These are phyloP conservation scores for Ampelocalamus luodianensis DNA, from an alignment of 176 grass and related monocot species.

Conservation along the genomic window DNA sequence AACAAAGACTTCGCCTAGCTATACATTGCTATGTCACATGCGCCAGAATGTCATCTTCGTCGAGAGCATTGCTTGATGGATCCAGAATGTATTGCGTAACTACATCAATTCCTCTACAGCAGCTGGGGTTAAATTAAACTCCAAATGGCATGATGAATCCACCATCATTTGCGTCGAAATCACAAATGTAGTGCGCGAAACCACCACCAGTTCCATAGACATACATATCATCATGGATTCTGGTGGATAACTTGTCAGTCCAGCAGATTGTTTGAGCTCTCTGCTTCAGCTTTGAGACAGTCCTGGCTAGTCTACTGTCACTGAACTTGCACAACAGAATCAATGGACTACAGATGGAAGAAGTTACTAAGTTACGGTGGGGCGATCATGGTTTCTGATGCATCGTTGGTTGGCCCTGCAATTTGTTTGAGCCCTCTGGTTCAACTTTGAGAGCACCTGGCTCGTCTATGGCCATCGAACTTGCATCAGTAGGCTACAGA, in stretches of 20 bases:
- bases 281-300: not conserved
- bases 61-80: not conserved
- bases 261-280: constrained; percentile 23
- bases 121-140: not conserved
- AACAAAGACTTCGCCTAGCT: not conserved
- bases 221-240: constrained; percentile 8
- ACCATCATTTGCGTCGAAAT: not conserved
- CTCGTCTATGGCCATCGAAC: constrained; percentile 58
- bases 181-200: not conserved
- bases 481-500: constrained; percentile 51
- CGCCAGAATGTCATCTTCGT: not conserved
- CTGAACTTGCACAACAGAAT: constrained; percentile 32
- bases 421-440: constrained; percentile 49
- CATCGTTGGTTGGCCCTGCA: constrained; percentile 33
- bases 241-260: not conserved
- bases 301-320: not conserved
- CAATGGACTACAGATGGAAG: constrained; percentile 30
- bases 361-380: constrained; percentile 26
- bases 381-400: constrained; percentile 45
- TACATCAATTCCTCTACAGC: not conserved
- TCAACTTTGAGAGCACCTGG: constrained; percentile 45
- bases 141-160: not conserved
- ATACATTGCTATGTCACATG: constrained; percentile 28
- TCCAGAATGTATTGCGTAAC: not conserved
- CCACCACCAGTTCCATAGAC: not conserved